Evolutionary conservation across 2,329 filamentous ascomycete species (phyloP).

Genomic region (Pseudonectria buxi): DNA sequence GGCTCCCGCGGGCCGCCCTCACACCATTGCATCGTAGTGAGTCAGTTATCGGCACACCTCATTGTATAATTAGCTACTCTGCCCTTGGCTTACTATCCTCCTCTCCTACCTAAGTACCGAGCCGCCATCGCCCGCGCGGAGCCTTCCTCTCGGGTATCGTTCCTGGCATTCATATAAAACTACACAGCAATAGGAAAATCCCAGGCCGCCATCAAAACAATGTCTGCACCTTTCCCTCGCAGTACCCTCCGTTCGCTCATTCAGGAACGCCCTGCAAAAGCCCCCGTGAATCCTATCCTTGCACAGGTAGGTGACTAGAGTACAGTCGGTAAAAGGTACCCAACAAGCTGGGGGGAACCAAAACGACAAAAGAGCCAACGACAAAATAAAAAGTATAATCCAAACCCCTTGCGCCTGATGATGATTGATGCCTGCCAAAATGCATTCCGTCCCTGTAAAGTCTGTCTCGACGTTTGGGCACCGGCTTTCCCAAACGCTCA

Average conservation of each 20-base stretch:
- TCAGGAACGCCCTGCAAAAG: too few species aligned
- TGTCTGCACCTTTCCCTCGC: neutral
- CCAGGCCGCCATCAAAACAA: conserved; percentile 2
- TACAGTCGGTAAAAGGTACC: too few species aligned
- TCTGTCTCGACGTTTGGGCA: conserved; percentile 3
- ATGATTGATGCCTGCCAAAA: conserved; percentile 20
- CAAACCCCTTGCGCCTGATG: conserved; percentile 17
- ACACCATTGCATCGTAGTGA: neutral
- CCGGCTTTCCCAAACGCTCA: too few species aligned
- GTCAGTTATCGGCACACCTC: neutral
- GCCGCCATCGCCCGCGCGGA: conserved; percentile 9
- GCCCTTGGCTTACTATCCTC: neutral
- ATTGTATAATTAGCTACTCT: neutral
- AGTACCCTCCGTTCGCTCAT: too few species aligned
- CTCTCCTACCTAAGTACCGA: too few species aligned
- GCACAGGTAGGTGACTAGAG: too few species aligned
- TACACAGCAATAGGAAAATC: conserved; percentile 10
- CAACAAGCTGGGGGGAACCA: too few species aligned
- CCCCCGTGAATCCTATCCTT: too few species aligned
- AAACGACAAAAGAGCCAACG: neutral
- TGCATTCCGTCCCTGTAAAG: conserved; percentile 13
- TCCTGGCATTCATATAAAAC: conserved; percentile 18
- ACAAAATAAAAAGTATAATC: conserved; percentile 3
- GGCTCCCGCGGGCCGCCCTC: too few species aligned
- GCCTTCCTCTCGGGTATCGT: conserved; percentile 21